These are phyloP conservation scores for Fomitopsis palustris DNA, from an alignment of 1,284 basidiomycete species.

Conservation along the genomic window DNA sequence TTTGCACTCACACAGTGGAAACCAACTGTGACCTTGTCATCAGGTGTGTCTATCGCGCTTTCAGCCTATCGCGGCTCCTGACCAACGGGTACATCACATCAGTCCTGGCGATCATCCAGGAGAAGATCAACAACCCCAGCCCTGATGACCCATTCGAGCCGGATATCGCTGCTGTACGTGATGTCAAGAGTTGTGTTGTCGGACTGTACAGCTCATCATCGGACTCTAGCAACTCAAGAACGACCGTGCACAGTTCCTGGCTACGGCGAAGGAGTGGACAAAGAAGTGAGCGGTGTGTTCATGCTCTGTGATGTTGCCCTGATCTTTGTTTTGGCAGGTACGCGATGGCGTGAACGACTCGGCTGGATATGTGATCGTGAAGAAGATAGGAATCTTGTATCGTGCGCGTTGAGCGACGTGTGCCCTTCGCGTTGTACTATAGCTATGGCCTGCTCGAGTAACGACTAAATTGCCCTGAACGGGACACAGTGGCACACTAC, in stretches of 20 bases:
- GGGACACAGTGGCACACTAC: too few species aligned
- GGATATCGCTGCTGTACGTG: constrained; percentile 71
- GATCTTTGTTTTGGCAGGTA: constrained; percentile 8
- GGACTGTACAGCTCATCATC: neutral
- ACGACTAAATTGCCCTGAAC: too few species aligned
- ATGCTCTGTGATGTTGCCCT: neutral
- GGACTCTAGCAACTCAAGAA: constrained; percentile 61
- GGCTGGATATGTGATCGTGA: neutral
- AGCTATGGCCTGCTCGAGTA: too few species aligned
- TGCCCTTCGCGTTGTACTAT: too few species aligned
- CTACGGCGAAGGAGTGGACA: constrained; percentile 75
- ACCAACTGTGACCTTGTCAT: constrained; percentile 75
- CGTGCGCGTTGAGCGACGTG: too few species aligned
- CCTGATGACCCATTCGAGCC: constrained; percentile 89
- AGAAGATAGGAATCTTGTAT: too few species aligned
- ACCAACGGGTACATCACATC: neutral
- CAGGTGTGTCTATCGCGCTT: constrained; percentile 41
- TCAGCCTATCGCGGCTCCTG: neutral
- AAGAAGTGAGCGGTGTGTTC: constrained; percentile 55
- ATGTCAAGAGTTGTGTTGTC: neutral
- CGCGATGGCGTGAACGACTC: constrained; percentile 9
- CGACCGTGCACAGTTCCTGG: constrained; percentile 65
- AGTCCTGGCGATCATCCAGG: constrained; percentile 80
- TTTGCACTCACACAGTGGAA: constrained; percentile 66
- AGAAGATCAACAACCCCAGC: constrained; percentile 86